A percentile compares a stretch with the other conserved stretches of the same genome.
Evolutionary conservation across 2,329 filamentous ascomycete species (phyloP).

Genomic region (Penicillium sp.): DNA sequence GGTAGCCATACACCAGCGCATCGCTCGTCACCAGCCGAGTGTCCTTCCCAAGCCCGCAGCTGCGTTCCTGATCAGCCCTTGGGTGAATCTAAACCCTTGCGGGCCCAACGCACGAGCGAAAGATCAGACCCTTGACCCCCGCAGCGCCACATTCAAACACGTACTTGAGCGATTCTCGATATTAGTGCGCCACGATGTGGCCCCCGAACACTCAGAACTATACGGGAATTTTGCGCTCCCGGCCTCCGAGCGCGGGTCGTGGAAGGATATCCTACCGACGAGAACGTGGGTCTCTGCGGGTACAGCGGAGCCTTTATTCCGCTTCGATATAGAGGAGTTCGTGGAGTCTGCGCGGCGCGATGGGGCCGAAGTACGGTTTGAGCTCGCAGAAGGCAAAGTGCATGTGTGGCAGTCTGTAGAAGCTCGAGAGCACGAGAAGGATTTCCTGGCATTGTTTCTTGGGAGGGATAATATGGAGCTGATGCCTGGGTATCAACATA

Average conservation of each 20-base stretch:
- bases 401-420: conserved; percentile 22
- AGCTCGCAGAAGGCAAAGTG: conserved; percentile 15
- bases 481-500: conserved; percentile 21
- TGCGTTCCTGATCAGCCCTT: conserved; percentile 20
- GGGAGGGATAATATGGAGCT: conserved; percentile 10
- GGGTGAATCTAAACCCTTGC: conserved; percentile 21
- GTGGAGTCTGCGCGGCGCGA: conserved; percentile 16
- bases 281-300: conserved; percentile 22
- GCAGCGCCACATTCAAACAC: conserved; percentile 13
- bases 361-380: conserved; percentile 16
- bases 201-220: conserved; percentile 1
- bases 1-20: conserved; percentile 3
- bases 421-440: conserved; percentile 13
- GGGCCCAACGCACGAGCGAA: conserved; percentile 3
- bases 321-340: conserved; percentile 21
- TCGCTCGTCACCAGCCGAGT: neutral
- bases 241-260: conserved; percentile 15
- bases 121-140: neutral
- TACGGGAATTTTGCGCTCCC: conserved; percentile 16
- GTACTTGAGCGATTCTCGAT: conserved; percentile 15
- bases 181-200: conserved; percentile 10
- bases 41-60: conserved; percentile 15
- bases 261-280: conserved; percentile 18
- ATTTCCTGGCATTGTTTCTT: conserved; percentile 12
- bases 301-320: conserved; percentile 21